phyloP scores from a whole-genome alignment of 345 rosid species.

The Euphorbia lathyris region DNA sequence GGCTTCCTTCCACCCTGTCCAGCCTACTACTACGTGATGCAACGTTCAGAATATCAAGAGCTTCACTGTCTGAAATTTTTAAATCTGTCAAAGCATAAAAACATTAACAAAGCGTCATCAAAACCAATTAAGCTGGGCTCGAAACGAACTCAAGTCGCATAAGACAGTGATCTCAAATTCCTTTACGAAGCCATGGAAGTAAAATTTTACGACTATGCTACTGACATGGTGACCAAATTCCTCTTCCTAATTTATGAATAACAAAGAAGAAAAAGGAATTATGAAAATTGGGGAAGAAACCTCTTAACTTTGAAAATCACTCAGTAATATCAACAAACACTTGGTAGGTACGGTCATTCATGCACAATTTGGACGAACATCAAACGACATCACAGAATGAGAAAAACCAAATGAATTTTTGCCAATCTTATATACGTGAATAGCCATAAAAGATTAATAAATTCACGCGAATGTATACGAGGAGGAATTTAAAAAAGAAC shows the following conservation, averaged over 20 bases:
- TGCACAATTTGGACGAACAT: background rate
- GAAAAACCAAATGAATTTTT: background rate
- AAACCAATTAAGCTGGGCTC: no score
- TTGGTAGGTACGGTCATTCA: slow-evolving; percentile 11
- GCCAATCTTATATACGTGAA: background rate
- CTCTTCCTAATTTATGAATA: no score
- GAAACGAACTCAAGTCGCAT: no score
- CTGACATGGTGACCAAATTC: no score
- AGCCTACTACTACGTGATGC: slow-evolving; percentile 28
- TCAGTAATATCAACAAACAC: slow-evolving; percentile 28
- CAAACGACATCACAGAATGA: no score
- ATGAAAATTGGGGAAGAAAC: background rate
- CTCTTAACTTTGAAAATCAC: background rate
- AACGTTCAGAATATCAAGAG: slow-evolving; percentile 50
- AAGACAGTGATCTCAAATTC: no score
- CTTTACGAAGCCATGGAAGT: no score
- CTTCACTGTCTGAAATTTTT: slow-evolving; percentile 53
- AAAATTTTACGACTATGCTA: no score
- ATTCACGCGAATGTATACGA: no score
- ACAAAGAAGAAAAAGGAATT: no score
- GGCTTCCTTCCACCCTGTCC: slow-evolving; percentile 23
- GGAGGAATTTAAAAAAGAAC: background rate
- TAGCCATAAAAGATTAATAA: no score
- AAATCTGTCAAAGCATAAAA: slow-evolving; percentile 35
- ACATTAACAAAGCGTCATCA: background rate